Conservation (phyloP, 768 basidiomycete species). For the Mycena crocata region DNA sequence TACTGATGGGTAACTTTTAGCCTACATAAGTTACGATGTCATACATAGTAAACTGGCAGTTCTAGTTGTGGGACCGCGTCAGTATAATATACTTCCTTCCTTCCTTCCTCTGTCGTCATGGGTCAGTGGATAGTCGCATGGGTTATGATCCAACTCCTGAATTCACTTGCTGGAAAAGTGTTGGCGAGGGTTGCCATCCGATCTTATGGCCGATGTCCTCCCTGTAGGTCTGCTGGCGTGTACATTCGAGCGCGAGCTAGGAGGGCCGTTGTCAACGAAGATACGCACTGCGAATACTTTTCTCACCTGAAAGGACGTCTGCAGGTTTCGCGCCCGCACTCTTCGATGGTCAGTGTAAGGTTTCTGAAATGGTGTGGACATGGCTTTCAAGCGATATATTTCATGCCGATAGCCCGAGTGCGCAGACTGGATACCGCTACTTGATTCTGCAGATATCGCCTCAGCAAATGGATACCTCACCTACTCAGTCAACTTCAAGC, state of each 20-base stretch:
- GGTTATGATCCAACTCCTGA: no score
- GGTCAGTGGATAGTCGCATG: no score
- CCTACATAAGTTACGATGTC: no score
- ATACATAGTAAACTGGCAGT: no score
- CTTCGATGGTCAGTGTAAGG: background rate
- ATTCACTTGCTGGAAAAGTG: no score
- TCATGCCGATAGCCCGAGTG: background rate
- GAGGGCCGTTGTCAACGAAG: background rate
- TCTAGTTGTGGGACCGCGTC: no score
- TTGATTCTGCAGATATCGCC: background rate
- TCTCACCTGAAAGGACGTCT: background rate
- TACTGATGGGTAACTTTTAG: no score
- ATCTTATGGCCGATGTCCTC: slow-evolving; percentile 9
- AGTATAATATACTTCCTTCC: no score
- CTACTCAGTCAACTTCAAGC: slow-evolving; percentile 4
- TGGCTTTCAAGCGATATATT: background rate
- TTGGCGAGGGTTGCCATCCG: background rate
- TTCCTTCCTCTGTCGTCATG: no score
- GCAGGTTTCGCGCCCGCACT: slow-evolving; percentile 10
- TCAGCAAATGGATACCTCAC: background rate
- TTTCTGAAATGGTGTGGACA: background rate
- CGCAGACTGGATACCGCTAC: slow-evolving; percentile 9
- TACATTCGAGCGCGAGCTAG: slow-evolving; percentile 10
- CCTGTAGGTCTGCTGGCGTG: slow-evolving; percentile 7
- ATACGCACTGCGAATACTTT: background rate